These are phyloP conservation scores for Trypanosoma cruzi DNA, from an alignment of 208 protist genomes.

Conservation along the genomic window DNA sequence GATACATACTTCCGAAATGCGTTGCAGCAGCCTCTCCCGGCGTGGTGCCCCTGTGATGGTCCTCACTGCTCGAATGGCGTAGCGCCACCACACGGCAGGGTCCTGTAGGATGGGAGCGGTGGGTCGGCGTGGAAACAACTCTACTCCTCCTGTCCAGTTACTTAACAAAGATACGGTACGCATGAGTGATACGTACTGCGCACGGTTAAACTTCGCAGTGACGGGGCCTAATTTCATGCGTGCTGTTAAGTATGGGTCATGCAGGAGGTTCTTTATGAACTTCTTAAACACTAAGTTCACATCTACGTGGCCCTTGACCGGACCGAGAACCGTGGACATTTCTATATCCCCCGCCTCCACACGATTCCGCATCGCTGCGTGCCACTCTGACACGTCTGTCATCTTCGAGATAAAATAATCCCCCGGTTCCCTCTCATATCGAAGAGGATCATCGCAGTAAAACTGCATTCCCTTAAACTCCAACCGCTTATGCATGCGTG, in stretches of 20 bases:
- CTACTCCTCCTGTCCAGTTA: constrained; percentile 48
- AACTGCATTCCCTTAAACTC: constrained; percentile 76
- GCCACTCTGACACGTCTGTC: constrained; percentile 67
- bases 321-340: constrained; percentile 78
- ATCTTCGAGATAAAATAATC: constrained; percentile 40
- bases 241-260: constrained; percentile 67
- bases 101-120: constrained; percentile 53
- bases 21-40: constrained; percentile 46
- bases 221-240: constrained; percentile 59
- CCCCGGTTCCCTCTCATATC: constrained; percentile 21
- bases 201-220: constrained; percentile 62
- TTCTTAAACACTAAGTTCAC: constrained; percentile 72
- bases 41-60: constrained; percentile 39
- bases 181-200: constrained; percentile 80
- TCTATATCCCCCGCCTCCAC: constrained; percentile 56
- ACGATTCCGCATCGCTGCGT: constrained; percentile 71
- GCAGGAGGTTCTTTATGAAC: constrained; percentile 51
- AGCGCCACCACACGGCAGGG: constrained; percentile 76
- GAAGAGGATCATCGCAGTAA: constrained; percentile 83
- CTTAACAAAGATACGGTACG: constrained; percentile 51
- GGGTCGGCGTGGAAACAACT: constrained; percentile 42
- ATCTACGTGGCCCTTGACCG: constrained; percentile 68
- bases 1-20: constrained; percentile 63
- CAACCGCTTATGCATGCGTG: constrained; percentile 72
- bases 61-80: constrained; percentile 58